Evolutionary conservation across 2,329 filamentous ascomycete species (phyloP).

Genomic region (Phialophora chinensis): DNA sequence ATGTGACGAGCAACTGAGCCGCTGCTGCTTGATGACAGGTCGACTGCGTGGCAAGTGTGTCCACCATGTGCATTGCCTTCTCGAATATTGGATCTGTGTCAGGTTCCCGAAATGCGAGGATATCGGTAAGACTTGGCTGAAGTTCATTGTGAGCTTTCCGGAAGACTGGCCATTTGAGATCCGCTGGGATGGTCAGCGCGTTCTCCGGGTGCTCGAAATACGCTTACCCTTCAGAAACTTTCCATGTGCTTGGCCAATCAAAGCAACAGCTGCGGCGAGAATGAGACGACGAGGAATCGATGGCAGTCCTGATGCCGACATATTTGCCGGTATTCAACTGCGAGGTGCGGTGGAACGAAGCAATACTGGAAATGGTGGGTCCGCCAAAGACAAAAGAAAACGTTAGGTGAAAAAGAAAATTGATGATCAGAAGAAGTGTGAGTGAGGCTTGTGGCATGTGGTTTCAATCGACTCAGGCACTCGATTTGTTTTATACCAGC

Average conservation of each 20-base stretch:
- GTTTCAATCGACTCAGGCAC: not conserved
- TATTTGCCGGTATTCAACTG: not conserved
- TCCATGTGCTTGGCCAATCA: slow-evolving; percentile 7
- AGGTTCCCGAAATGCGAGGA: slow-evolving; percentile 27
- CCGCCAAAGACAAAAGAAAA: not conserved
- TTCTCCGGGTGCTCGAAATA: not conserved
- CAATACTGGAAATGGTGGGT: not conserved
- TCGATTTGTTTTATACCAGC: not conserved
- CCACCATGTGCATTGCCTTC: slow-evolving; percentile 33
- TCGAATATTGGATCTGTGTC: slow-evolving; percentile 30
- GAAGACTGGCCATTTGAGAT: slow-evolving; percentile 29
- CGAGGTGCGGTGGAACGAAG: not conserved
- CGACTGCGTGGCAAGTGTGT: slow-evolving; percentile 30
- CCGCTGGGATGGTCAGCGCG: slow-evolving; percentile 25
- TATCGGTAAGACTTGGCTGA: slow-evolving; percentile 30
- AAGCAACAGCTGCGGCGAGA: not conserved
- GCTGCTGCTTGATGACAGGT: slow-evolving; percentile 35
- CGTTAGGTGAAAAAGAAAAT: not conserved
- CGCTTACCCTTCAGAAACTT: slow-evolving; percentile 30
- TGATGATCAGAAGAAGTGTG: not conserved
- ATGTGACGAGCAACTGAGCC: slow-evolving; percentile 31
- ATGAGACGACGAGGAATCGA: slow-evolving; percentile 7
- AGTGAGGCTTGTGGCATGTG: not conserved
- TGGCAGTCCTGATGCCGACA: not conserved
- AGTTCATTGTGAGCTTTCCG: slow-evolving; percentile 19